Evolutionary conservation across 352 stramenopile genomes (phyloP).

Genomic region (Phytophthora palmivora): DNA sequence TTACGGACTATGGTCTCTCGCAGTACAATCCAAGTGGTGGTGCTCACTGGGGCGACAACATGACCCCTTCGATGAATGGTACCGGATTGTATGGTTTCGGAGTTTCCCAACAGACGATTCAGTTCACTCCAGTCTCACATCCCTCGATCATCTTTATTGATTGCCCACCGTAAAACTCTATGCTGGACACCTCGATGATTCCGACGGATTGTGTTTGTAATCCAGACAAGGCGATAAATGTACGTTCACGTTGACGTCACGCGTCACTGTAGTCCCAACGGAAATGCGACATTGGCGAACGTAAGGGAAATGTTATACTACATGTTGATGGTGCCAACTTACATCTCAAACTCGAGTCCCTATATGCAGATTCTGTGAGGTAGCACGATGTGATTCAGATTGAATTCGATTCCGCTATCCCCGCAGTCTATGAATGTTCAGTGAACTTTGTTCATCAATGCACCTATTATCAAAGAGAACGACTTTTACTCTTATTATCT

Average conservation of each 20-base stretch:
- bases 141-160: constrained; percentile 1
- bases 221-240: not conserved
- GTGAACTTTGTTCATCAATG: no score
- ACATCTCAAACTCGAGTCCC: no score
- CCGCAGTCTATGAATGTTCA: no score
- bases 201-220: not conserved
- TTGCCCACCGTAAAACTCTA: not conserved
- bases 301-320: not conserved
- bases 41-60: not conserved
- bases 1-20: not conserved
- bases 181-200: not conserved
- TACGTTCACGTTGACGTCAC: not conserved
- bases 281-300: not conserved
- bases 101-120: not conserved
- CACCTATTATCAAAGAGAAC: no score
- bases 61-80: not conserved
- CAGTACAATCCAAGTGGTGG: not conserved
- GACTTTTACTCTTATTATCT: no score
- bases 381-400: no score
- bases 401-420: no score
- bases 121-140: not conserved
- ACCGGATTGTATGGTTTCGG: not conserved
- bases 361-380: no score
- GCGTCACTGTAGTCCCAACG: not conserved
- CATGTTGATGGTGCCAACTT: not conserved